A percentile compares a stretch with the other conserved stretches of the same genome.
Conservation (phyloP, 495 filamentous ascomycete species). For the Neurospora hispaniola region DNA sequence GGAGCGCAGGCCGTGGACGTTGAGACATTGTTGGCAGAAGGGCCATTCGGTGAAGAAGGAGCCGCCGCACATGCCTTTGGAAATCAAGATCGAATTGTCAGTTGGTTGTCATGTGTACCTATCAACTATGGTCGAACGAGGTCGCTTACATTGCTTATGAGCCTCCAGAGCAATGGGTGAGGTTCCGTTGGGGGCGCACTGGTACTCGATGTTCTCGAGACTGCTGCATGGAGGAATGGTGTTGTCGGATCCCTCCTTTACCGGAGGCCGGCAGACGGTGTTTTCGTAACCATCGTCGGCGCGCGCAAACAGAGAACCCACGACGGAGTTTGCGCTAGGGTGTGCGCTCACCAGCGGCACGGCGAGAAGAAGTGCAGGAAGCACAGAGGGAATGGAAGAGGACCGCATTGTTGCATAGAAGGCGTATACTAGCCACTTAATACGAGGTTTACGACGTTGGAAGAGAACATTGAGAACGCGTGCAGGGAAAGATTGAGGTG, state of each 20-base stretch:
- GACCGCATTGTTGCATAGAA: background rate
- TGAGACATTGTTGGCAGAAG: slow-evolving; percentile 26
- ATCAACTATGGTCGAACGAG: background rate
- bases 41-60: slow-evolving; percentile 30
- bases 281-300: slow-evolving; percentile 15
- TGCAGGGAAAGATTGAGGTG: background rate
- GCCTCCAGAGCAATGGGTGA: slow-evolving; percentile 19
- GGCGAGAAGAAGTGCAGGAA: background rate
- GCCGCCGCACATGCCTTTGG: slow-evolving; percentile 27
- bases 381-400: background rate
- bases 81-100: background rate
- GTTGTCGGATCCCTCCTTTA: slow-evolving; percentile 15
- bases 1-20: slow-evolving; percentile 24
- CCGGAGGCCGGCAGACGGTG: slow-evolving; percentile 18
- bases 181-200: slow-evolving; percentile 20
- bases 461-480: background rate
- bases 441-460: background rate
- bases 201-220: slow-evolving; percentile 19
- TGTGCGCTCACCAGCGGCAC: background rate
- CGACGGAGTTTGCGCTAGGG: background rate
- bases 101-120: too few species aligned
- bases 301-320: background rate
- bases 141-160: slow-evolving; percentile 23
- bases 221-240: slow-evolving; percentile 21
- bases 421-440: background rate